Base-by-base conservation (phyloP, 2,329 filamentous ascomycete species). In the Claviceps cyperi region DNA sequence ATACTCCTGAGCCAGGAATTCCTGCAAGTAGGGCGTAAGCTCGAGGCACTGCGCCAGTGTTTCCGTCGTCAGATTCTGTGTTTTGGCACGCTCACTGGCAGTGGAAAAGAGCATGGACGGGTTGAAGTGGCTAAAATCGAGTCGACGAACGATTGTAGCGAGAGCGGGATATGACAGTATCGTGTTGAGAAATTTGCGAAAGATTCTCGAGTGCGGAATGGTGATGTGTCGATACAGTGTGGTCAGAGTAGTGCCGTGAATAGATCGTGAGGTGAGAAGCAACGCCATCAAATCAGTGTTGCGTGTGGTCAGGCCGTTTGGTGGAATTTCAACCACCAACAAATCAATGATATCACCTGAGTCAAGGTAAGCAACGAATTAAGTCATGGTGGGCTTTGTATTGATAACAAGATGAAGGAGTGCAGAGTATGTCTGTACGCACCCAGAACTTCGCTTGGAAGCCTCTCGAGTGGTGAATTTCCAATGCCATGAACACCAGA, bases 101-200 rank as follows among this genome's bases (percentile, higher is more conserved):
- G 83, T 87, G 53, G 78, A 77, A 60, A 89, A 88, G 55, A 88
- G 73, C 50, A 84, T 83, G 50, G 84, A 80, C 21, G 85, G 86
- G 63, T 87, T 90, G 67, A 90, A 90, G 70, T 90, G 86, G 54
- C 84, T 89, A 60, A 92, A 90, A 67, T 92, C 86, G 44, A 91
- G 70, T 47, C 86, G 82, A 51, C 84, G 80, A 43, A 91, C 84
- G 58, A 90, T 80, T 40, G 80, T 83, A 44, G 86, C 86, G 49
- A 90, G 72, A 8, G 80, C 72, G 2, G 80, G 77, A 62, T 89
- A 81, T 52, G 76, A 69, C 44, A 72, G 70, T 55, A 91, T 72
- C 59, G 86, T 85, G 51, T 74, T 72, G 46, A 89, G 75, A 57
- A 89, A 87, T 66, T 91, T 91, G 61, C 81, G 81, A 68, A 90